Percentiles rank a stretch among this genome's conserved stretches.
Conservation (phyloP, 179 eudicot genomes). For the Corrigiola litoralis region DNA sequence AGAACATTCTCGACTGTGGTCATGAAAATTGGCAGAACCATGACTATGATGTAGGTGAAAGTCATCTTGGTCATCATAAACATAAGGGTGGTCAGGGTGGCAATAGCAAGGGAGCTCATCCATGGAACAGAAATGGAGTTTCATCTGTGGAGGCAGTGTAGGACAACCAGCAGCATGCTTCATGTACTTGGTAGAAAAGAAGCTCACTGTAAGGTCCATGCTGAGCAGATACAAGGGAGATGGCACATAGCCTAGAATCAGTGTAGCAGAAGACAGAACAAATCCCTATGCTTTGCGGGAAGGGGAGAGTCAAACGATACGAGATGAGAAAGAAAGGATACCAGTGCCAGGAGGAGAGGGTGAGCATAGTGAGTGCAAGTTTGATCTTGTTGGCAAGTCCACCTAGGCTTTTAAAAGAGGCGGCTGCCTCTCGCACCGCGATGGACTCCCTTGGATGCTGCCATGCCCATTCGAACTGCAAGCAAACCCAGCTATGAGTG, state of each 20-base stretch:
- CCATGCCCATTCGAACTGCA: slow-evolving; percentile 99
- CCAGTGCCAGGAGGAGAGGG: slow-evolving; percentile 77
- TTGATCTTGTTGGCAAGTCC: slow-evolving; percentile 83
- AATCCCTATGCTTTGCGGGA: not conserved
- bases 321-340: slow-evolving; percentile 10
- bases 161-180: slow-evolving; percentile 58
- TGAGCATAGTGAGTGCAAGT: slow-evolving; percentile 75
- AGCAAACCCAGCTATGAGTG: not conserved
- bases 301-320: not conserved
- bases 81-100: not conserved
- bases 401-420: slow-evolving; percentile 54
- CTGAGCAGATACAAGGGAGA: slow-evolving; percentile 30
- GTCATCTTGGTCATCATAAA: slow-evolving; percentile 29
- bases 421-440: slow-evolving; percentile 62
- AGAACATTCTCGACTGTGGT: not conserved
- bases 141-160: slow-evolving; percentile 63
- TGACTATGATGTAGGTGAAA: slow-evolving; percentile 8
- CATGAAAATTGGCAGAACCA: not conserved
- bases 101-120: slow-evolving; percentile 79
- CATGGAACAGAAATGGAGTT: slow-evolving; percentile 56
- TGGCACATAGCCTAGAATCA: not conserved
- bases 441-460: slow-evolving; percentile 82
- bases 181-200: slow-evolving; percentile 77
- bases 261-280: not conserved
- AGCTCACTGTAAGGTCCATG: slow-evolving; percentile 67